Conservation (phyloP, 202 grass and related monocot genomes). For the Brachypodium distachyon region DNA sequence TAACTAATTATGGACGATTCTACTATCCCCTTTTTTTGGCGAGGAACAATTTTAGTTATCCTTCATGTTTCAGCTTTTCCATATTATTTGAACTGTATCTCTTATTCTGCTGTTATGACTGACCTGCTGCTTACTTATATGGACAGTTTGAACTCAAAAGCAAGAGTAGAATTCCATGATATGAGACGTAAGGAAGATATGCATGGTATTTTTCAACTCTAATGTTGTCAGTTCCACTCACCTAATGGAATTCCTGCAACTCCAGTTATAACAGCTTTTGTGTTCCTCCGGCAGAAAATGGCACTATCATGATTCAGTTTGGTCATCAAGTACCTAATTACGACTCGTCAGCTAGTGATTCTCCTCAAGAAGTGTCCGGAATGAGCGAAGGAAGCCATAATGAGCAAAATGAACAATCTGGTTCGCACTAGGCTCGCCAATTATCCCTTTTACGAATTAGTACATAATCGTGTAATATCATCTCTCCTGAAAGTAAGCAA, state of each 20-base stretch:
- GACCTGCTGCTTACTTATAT: conserved; percentile 16
- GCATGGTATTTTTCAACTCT: conserved; percentile 18
- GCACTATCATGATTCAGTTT: conserved; percentile 48
- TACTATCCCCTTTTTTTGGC: background rate
- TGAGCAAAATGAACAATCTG: conserved; percentile 59
- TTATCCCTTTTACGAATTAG: background rate
- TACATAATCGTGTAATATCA: background rate
- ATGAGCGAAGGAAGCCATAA: conserved; percentile 58
- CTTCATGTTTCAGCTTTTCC: background rate
- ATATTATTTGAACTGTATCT: background rate
- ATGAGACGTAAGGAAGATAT: conserved; percentile 37
- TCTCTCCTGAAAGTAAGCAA: background rate
- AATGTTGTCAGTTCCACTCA: background rate
- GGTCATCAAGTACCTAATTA: conserved; percentile 51
- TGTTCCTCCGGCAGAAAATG: conserved; percentile 43
- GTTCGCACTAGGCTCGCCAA: conserved; percentile 15
- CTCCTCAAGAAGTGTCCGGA: conserved; percentile 57
- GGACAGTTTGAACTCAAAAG: conserved; percentile 40
- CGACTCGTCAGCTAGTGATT: conserved; percentile 51
- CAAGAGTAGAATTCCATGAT: conserved; percentile 18
- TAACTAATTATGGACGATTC: background rate
- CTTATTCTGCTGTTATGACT: background rate
- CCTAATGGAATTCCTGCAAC: background rate
- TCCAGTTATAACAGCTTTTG: background rate
- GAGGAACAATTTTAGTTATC: background rate